Percentiles rank a stretch among this genome's conserved stretches.
Conservation (phyloP, 2,329 filamentous ascomycete genomes). For the Fusarium verrucosum region DNA sequence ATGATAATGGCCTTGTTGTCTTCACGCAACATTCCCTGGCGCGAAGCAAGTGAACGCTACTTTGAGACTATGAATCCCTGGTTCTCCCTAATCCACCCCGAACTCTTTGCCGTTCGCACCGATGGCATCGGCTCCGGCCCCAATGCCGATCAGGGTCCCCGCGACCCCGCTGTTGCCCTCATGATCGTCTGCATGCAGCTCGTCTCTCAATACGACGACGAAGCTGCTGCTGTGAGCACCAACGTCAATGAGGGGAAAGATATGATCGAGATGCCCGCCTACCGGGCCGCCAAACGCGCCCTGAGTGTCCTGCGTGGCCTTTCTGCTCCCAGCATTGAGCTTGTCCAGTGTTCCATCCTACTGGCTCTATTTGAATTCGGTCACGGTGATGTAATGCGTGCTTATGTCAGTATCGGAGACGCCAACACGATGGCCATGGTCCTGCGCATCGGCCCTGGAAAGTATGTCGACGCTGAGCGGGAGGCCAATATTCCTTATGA, state of each 20-base stretch:
- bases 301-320: conserved; percentile 50
- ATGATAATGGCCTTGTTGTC: conserved; percentile 53
- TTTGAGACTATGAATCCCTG: conserved; percentile 55
- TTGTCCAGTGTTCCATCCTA: conserved; percentile 54
- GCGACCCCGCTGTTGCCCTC: conserved; percentile 49
- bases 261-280: conserved; percentile 54
- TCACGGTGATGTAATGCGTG: conserved; percentile 53
- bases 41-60: conserved; percentile 50
- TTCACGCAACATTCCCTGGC: conserved; percentile 50
- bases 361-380: conserved; percentile 57
- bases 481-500: conserved; percentile 43
- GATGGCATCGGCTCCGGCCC: conserved; percentile 20
- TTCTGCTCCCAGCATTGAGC: conserved; percentile 50
- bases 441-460: conserved; percentile 51
- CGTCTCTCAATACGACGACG: conserved; percentile 51
- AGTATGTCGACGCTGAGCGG: conserved; percentile 47
- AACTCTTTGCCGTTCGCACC: conserved; percentile 49
- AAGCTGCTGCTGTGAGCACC: conserved; percentile 44
- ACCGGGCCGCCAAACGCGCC: conserved; percentile 52
- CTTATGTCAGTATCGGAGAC: conserved; percentile 56
- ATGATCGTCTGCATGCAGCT: conserved; percentile 57
- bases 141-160: conserved; percentile 27
- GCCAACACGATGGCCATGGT: conserved; percentile 51
- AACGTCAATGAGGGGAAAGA: conserved; percentile 46
- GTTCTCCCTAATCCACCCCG: conserved; percentile 54